These are phyloP conservation scores for Podaxis rugospora DNA, from an alignment of 768 basidiomycete species.

Conservation along the genomic window DNA sequence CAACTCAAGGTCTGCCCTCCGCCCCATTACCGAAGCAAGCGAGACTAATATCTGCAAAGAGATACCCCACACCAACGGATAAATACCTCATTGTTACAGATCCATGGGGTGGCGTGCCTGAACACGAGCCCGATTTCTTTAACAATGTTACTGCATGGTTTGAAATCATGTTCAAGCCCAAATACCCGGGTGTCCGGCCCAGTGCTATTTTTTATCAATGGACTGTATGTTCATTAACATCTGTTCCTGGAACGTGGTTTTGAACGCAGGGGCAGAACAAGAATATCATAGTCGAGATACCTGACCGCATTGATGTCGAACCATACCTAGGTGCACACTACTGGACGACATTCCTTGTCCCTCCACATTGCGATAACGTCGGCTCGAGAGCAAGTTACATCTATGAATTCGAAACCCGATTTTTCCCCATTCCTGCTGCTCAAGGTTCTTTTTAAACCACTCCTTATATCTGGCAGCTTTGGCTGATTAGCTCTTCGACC, in stretches of 20 bases:
- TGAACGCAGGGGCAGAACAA: conserved; percentile 17
- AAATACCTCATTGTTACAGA: conserved; percentile 23
- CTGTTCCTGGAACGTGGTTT: not conserved
- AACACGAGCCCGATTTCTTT: conserved; percentile 17
- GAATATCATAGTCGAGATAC: conserved; percentile 28
- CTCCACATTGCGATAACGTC: conserved; percentile 8
- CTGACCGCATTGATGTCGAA: conserved; percentile 20
- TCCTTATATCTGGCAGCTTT: not conserved
- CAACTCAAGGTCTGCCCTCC: conserved; percentile 5
- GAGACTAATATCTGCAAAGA: not conserved
- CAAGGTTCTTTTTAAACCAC: not conserved
- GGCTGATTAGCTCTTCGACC: not conserved
- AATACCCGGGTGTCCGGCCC: conserved; percentile 22
- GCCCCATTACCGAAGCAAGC: not conserved
- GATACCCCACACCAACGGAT: conserved; percentile 7
- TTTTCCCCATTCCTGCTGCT: conserved; percentile 22
- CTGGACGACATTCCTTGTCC: conserved; percentile 20
- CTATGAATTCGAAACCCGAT: conserved; percentile 28
- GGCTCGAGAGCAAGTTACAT: conserved; percentile 19
- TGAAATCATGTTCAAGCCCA: conserved; percentile 27
- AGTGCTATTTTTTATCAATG: conserved; percentile 26
- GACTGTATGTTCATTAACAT: conserved; percentile 19
- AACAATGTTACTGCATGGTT: conserved; percentile 31
- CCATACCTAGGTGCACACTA: conserved; percentile 24
- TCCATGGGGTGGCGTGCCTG: conserved; percentile 22